phyloP scores from a whole-genome alignment of 805 yeast genomes.

The Schizosaccharomyces lindneri region DNA sequence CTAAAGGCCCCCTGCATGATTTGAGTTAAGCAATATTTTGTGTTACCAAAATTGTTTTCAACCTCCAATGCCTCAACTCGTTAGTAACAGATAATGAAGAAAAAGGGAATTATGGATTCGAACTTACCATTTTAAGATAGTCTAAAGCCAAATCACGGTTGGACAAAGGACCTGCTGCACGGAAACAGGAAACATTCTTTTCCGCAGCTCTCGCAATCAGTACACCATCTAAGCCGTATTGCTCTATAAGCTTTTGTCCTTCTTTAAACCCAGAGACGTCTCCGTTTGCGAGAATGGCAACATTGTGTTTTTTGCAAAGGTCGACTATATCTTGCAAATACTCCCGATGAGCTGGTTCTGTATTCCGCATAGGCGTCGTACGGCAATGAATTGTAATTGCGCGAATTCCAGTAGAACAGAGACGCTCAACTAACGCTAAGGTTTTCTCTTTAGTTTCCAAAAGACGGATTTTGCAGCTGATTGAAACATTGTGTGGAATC shows the following conservation, averaged over 20 bases:
- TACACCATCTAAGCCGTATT: conserved; percentile 45
- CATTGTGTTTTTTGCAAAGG: conserved; percentile 34
- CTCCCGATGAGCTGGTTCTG: conserved; percentile 59
- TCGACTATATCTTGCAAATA: conserved; percentile 30
- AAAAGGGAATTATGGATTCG: too few relatives aligned
- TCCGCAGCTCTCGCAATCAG: conserved; percentile 92
- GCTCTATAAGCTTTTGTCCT: conserved; percentile 23
- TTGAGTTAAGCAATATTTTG: conserved; percentile 58
- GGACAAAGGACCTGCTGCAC: conserved; percentile 16
- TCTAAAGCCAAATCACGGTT: conserved; percentile 35
- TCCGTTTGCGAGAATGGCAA: conserved; percentile 66
- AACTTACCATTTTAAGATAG: conserved; percentile 20
- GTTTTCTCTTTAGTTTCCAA: conserved; percentile 41
- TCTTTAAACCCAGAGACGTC: conserved; percentile 34
- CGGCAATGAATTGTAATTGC: conserved; percentile 84
- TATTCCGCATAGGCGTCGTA: conserved; percentile 56
- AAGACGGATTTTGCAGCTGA: conserved; percentile 73
- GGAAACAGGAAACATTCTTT: conserved; percentile 56
- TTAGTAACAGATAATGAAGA: not conserved
- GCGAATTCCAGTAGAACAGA: conserved; percentile 55
- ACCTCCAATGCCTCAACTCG: conserved; percentile 20
- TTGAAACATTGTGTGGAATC: conserved; percentile 45
- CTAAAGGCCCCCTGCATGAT: conserved; percentile 42
- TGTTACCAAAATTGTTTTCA: conserved; percentile 43
- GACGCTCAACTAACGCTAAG: conserved; percentile 27